Conservation (phyloP, 2,329 filamentous ascomycete genomes). For the Coleophoma eucalyptorum region DNA sequence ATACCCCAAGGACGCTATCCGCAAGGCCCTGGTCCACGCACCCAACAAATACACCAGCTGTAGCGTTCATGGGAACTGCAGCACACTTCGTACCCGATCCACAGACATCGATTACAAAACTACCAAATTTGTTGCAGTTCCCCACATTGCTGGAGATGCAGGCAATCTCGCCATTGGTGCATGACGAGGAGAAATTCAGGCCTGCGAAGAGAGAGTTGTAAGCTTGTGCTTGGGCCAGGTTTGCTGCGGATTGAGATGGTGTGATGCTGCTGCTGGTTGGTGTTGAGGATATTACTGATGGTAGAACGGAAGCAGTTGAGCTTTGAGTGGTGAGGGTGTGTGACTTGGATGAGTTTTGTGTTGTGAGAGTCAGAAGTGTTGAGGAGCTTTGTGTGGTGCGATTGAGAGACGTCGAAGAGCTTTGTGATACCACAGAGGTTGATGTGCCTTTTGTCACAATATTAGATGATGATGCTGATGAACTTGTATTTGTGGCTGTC, state of each 20-base stretch:
- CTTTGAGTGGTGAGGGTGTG: too few species aligned
- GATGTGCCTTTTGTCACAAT: not conserved
- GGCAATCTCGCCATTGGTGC: constrained; percentile 41
- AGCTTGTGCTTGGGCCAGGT: constrained; percentile 25
- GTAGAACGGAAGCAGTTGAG: not conserved
- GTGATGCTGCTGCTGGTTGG: constrained; percentile 12
- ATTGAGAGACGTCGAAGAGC: not conserved
- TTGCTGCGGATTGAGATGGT: constrained; percentile 13
- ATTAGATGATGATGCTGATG: too few species aligned
- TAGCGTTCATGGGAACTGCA: constrained; percentile 49
- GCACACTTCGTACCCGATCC: constrained; percentile 37
- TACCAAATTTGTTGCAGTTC: constrained; percentile 37
- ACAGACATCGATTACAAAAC: constrained; percentile 39
- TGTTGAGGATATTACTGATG: not conserved
- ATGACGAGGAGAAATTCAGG: constrained; percentile 39
- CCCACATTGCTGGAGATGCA: constrained; percentile 48
- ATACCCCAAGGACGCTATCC: constrained; percentile 35
- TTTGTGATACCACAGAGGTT: not conserved
- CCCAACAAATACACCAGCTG: constrained; percentile 42
- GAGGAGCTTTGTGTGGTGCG: not conserved
- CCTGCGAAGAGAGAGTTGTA: constrained; percentile 23
- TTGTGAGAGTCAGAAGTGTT: not conserved
- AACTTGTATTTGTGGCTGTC: not conserved
- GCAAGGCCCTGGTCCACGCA: constrained; percentile 41
- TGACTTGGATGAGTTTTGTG: too few species aligned